Evolutionary conservation across 192 early-diverging fungal species (phyloP).

Genomic region (Glomus cerebriforme): DNA sequence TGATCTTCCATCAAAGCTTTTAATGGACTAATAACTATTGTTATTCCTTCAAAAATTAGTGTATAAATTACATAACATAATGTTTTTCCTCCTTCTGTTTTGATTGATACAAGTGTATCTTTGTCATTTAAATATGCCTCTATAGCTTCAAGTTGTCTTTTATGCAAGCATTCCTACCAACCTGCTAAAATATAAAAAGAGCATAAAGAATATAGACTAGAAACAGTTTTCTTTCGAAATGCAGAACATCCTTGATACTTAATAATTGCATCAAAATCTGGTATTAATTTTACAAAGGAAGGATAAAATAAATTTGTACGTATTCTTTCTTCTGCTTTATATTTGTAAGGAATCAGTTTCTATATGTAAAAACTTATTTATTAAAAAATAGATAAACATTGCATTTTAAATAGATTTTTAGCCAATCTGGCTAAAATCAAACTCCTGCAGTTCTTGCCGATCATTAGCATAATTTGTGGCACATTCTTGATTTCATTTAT

Average conservation of each 20-base stretch:
- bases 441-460: not conserved
- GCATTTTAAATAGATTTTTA: not conserved
- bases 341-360: not conserved
- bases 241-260: not conserved
- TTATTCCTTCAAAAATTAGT: not conserved
- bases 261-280: not conserved
- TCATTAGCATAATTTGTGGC: not conserved
- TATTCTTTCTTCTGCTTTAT: not conserved
- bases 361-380: slow-evolving; percentile 5
- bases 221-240: not conserved
- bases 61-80: not conserved
- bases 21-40: slow-evolving; percentile 2
- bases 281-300: not conserved
- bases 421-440: not conserved
- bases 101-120: slow-evolving; percentile 14
- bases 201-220: not conserved
- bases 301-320: not conserved
- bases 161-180: not conserved
- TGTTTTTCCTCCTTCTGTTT: not conserved
- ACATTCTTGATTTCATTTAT: not conserved
- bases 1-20: slow-evolving; percentile 13
- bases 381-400: not conserved
- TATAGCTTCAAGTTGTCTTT: not conserved
- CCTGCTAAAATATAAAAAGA: not conserved
- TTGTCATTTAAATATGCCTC: not conserved